A percentile compares a stretch with the other conserved stretches of the same genome.
These are phyloP conservation scores for Betula pendula DNA, from an alignment of 306 rosid species.

Conservation along the genomic window DNA sequence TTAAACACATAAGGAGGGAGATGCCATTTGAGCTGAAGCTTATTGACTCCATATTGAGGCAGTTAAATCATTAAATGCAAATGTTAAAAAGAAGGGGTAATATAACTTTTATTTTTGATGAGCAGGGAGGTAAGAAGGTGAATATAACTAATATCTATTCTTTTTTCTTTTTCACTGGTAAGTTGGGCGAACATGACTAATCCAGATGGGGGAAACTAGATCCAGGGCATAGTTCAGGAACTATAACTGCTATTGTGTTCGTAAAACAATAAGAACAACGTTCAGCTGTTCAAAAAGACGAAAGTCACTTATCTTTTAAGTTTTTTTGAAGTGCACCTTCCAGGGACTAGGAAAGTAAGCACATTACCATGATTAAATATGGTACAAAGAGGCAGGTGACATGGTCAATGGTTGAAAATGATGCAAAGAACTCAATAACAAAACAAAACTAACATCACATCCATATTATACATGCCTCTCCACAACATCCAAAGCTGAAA, in stretches of 20 bases:
- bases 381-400: slow-evolving; percentile 10
- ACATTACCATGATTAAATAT: slow-evolving; percentile 10
- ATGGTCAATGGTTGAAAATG: neutral
- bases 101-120: neutral
- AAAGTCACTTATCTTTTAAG: neutral
- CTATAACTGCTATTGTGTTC: neutral
- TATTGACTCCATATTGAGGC: neutral
- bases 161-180: neutral
- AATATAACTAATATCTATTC: neutral
- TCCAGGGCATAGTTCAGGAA: neutral
- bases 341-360: slow-evolving; percentile 4
- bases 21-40: neutral
- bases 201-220: neutral
- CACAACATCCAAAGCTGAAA: neutral
- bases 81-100: neutral
- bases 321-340: neutral
- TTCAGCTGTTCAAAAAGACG: neutral
- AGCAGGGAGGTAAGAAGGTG: neutral
- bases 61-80: neutral
- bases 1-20: neutral
- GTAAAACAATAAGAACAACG: neutral
- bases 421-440: neutral
- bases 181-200: neutral
- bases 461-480: neutral
- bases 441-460: slow-evolving; percentile 13